Evolutionary conservation across 2,329 filamentous ascomycete species (phyloP), one percentile per base, ranked within the genome.

Genomic region (Fusarium nelsonii): DNA sequence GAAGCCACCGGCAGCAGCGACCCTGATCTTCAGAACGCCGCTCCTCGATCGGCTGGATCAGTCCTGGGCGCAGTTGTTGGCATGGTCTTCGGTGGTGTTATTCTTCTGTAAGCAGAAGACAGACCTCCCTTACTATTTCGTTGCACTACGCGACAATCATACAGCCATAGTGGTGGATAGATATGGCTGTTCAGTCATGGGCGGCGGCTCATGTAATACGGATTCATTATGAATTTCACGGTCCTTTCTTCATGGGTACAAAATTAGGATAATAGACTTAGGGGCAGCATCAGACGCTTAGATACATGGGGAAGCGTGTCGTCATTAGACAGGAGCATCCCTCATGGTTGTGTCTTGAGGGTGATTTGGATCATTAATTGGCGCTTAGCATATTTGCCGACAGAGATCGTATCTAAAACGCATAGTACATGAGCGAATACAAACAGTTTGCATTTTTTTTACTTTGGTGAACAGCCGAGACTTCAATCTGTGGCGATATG

Each of bases 1-100:
- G 67, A 75, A 32, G 56, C 77, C 11, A 75, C 76, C 16, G 65
- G 66, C 23, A 58, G 70, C 59, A 69, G 70, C 55, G 72, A 74
- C 40, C 77, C 80, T 36, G 75, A 73, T 32, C 74, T 83, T 32
- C 81, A 83, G 67, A 81, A 80, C 65, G 77, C 71, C 6, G 81
- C 78, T 18, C 63, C 65, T 12, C 70, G 64, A 36, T 73, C 72
- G 4, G 67, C 65, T 32, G 65, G 69, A 34, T 57, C 74, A 11
- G 43, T 71, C 5, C 36, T 80, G 9, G 71, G 69, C 6, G 75
- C 74, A 12, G 72, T 73, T 11, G 67, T 75, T 3, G 76, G 73
- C 20, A 75, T 75, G 54, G 49, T 79, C 26, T 63, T 74, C 18
- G 76, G 74, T 10, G 76, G 70, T 30, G 56, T 75, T 18, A 55